Evolutionary conservation across 2,329 filamentous ascomycete species (phyloP), one percentile per base, ranked within the genome.

Genomic region (Talaromyces albobiverticillius): DNA sequence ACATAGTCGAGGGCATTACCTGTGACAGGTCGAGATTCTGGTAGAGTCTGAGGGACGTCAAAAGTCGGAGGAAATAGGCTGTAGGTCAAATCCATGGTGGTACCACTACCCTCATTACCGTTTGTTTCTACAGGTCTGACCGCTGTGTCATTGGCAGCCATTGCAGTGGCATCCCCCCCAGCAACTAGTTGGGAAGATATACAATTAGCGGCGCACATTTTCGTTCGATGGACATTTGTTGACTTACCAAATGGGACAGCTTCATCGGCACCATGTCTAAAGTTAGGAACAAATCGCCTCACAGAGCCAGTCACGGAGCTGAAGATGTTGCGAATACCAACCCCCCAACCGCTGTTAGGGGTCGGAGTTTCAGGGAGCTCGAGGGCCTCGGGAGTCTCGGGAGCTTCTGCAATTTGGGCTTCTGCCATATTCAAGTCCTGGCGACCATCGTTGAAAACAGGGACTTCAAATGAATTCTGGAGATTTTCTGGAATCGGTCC

Each of bases 231-330:
- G n/a, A 16, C 20, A 16, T 3, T 36, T 11, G 18, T 22, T 43
- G 8, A 36, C 53, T 46, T 48, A 55, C 53, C 48, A 34, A 55
- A 55, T 14, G 53, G 53, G 18, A 55, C 53, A 26, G 53, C 53
- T 34, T 47, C 47, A n/a, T 47, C 48, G 9, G 42, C 29, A 23
- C 23, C 36, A n/a, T 23, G 25, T 51, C 53, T 22, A 22, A 55
- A 40, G 38, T 23, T 42, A n/a, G 53, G 53, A 43, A 46, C 47
- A 42, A 55, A 46, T n/a, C 53, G 47, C 18, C 53, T 47, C 20
- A 55, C 48, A 31, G 47, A 51, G 13, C 48, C 32, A 18, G 40
- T 31, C 3, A 55, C 53, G 26, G 53, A 41, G 46, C 6, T 32
- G 14, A 55, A 26, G 5, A 55, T 26, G n/a, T 26, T 51, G 42